Evolutionary conservation across 192 early-diverging fungal species (phyloP).

Genomic region (Coemansia sp.): DNA sequence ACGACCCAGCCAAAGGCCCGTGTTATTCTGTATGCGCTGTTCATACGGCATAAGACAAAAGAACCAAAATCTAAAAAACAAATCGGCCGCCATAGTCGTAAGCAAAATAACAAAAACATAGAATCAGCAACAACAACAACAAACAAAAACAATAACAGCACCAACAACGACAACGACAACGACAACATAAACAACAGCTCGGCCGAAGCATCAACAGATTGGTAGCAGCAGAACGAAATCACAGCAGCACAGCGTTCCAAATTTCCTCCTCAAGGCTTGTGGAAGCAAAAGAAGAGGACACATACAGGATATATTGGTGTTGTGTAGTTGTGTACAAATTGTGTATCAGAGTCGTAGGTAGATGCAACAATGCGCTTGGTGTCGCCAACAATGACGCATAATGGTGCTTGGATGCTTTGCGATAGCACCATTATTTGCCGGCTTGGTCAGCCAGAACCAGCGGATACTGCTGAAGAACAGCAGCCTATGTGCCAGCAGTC

Average conservation of each 20-base stretch:
- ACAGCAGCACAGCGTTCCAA: neutral
- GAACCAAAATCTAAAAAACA: no score
- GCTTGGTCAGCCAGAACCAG: neutral
- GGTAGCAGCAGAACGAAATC: neutral
- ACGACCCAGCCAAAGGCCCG: neutral
- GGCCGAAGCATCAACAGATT: neutral
- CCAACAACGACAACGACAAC: neutral
- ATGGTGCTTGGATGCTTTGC: no score
- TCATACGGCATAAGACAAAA: neutral
- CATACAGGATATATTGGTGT: no score
- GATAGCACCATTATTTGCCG: no score
- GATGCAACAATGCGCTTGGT: neutral
- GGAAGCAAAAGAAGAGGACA: neutral
- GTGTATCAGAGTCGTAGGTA: no score
- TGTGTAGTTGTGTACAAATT: no score
- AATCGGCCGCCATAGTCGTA: neutral
- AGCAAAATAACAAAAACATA: no score
- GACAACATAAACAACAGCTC: neutral
- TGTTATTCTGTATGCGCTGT: neutral
- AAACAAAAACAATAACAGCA: constrained; percentile 4
- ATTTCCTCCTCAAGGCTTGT: neutral
- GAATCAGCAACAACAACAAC: neutral
- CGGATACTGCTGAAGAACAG: neutral
- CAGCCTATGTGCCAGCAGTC: no score
- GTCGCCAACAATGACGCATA: no score